Base-by-base conservation (phyloP, 257 asterid genomes). In the Eustoma russellianum region DNA sequence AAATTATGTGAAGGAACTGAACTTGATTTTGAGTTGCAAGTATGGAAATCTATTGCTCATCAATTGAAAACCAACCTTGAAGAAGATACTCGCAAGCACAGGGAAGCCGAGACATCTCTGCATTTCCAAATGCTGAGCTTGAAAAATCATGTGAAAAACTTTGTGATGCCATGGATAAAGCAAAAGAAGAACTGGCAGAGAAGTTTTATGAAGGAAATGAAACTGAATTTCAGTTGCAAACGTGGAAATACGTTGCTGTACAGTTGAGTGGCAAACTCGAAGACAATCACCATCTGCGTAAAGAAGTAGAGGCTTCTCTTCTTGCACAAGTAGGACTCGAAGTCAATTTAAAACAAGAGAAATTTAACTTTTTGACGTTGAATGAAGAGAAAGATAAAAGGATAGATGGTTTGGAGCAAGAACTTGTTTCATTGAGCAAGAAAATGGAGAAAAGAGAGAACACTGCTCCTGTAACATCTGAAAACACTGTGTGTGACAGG, bases 301-400 rank as follows among this genome's bases (percentile, higher is more conserved):
- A 19, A 61, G 83, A 86, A 67, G 71, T 91, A 17, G 98, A 91
- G 80, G 83, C 92, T 68, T 91, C 95, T 59, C 95, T 91, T 59
- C 70, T 91, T 57, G 75, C 80, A 44, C 84, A 91, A 53, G 70
- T 70, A 40, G 92, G 77, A 19, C 67, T 75, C 9, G 95, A 82
- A 70, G 60, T 78, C 57, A 74, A 55, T 66, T 90, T 91, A 35
- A 82, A 78, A 65, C 83, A 62, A 46, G 94, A 83, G 75, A 87
- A 65, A 46, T 79, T 78, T 54, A 49, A 52, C 38, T 81, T 79
- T 14, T 19, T 67, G 46, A 61, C 57, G 53, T 66, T 65, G 50
- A 77, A 81, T 17, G 79, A 73, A 55, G 95, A 83, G 53, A 88
- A 74, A 50, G 80, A 80, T 34, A 55, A 50, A 46, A 65, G 19